Evolutionary conservation across 257 asterid genomes (phyloP), one percentile per base, ranked within the genome.

Genomic region (Voacanga thouarsii): DNA sequence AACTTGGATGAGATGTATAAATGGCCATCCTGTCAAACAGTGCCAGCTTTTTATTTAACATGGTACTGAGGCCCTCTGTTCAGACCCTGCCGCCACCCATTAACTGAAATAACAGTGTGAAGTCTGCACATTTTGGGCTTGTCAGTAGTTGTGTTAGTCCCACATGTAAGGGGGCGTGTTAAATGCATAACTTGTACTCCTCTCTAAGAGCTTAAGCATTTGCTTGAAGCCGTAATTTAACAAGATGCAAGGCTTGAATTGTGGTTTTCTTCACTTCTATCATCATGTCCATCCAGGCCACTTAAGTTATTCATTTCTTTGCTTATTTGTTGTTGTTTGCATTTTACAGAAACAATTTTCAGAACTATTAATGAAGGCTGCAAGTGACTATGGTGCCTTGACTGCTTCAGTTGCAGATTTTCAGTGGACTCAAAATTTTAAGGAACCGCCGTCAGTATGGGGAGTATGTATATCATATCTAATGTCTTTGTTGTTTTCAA

Each of bases 391-490:
- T 82, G 98, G 98, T 78, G 87, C 97, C 76, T 88, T 96, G 83
- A 96, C 99, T 12, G 92, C 98, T 64, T 96, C 99, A 41, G 92
- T 89, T 61, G 92, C 90, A 78, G 99, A 96, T 85, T 90, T 93
- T 80, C 98, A 96, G 43, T 96, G 99, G 99, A 93, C 90, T 79
- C 99, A 90, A 84, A 96, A 96, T 88, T 96, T 96, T 80, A 93
- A 89, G 84, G 98, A 93, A 81, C 97, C 99, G 64, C 96, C 99
- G 56, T 86, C 97, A 61, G 91, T 89, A 24, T 96, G 99, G 99
- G 98, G 96, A 84, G 99, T 96, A 90, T 85, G 93, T 85, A 9
- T 45, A 56, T 53, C 49, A 21, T 77, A 45, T 12, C 26, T 68
- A 44, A 26, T 18, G 16, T 39, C 41, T 72, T 18, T 30, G n/a